Evolutionary conservation across 257 asterid genomes (phyloP).

Genomic region (Rauvolfia tetraphylla): DNA sequence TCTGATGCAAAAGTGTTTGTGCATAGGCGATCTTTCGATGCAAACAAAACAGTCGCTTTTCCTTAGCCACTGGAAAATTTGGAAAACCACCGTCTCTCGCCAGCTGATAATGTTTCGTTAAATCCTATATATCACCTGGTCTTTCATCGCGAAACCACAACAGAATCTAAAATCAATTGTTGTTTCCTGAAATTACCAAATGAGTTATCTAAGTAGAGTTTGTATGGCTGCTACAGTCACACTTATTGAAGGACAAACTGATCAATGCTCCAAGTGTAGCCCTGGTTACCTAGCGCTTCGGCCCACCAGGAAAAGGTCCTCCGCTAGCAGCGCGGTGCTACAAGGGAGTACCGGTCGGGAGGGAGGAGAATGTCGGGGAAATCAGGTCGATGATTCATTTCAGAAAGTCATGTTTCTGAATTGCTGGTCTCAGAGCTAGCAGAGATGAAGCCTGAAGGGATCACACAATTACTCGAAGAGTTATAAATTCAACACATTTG

Average conservation of each 20-base stretch:
- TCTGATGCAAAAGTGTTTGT: too few species aligned
- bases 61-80: slow-evolving; percentile 8
- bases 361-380: slow-evolving; percentile 7
- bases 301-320: background rate
- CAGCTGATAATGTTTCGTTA: slow-evolving; percentile 15
- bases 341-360: background rate
- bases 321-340: background rate
- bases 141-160: background rate
- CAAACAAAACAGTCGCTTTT: background rate
- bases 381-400: slow-evolving; percentile 21
- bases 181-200: slow-evolving; percentile 1
- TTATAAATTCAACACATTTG: background rate
- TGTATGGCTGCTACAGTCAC: slow-evolving; percentile 19
- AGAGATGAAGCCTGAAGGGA: background rate
- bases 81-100: slow-evolving; percentile 20
- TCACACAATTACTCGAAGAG: background rate
- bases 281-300: background rate
- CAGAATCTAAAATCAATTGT: background rate
- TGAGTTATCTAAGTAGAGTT: slow-evolving; percentile 21
- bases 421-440: slow-evolving; percentile 26
- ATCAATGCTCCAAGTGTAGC: slow-evolving; percentile 13
- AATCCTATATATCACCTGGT: slow-evolving; percentile 5
- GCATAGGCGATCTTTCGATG: background rate
- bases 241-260: slow-evolving; percentile 11
- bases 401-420: slow-evolving; percentile 26